Evolutionary conservation across 169 alveolate genomes (phyloP).

Genomic region (Plasmodium vinckei): DNA sequence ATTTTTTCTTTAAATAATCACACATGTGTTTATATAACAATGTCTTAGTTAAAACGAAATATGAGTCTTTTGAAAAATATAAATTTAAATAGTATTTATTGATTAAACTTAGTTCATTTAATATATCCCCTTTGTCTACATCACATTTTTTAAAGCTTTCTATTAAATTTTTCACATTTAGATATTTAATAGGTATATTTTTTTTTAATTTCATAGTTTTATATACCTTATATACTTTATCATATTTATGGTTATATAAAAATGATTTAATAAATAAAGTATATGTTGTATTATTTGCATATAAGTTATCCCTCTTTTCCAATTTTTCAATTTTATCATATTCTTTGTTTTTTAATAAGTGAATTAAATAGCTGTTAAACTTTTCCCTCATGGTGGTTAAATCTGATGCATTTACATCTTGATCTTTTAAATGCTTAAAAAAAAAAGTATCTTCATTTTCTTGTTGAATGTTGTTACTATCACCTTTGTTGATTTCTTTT

Average conservation of each 20-base stretch:
- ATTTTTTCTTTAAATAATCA: slow-evolving; percentile 69
- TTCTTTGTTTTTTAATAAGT: slow-evolving; percentile 51
- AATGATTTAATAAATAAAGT: slow-evolving; percentile 69
- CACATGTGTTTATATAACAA: slow-evolving; percentile 74
- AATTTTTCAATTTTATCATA: slow-evolving; percentile 65
- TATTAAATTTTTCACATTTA: slow-evolving; percentile 68
- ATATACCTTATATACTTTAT: slow-evolving; percentile 65
- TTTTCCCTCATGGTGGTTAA: slow-evolving; percentile 32
- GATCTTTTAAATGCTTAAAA: slow-evolving; percentile 2
- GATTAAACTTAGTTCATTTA: slow-evolving; percentile 54
- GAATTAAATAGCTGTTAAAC: slow-evolving; percentile 33
- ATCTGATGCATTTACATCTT: slow-evolving; percentile 16
- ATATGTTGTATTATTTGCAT: slow-evolving; percentile 72
- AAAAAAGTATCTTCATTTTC: background rate
- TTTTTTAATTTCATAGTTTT: slow-evolving; percentile 62
- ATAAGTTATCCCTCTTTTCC: slow-evolving; percentile 70
- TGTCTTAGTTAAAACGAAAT: slow-evolving; percentile 69
- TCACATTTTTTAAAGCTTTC: slow-evolving; percentile 74
- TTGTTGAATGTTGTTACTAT: slow-evolving; percentile 5
- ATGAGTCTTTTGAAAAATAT: slow-evolving; percentile 71
- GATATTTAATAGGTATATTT: slow-evolving; percentile 59
- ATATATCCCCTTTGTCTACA: slow-evolving; percentile 67
- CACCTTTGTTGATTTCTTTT: slow-evolving; percentile 1
- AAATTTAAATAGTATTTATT: slow-evolving; percentile 65
- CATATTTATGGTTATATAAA: slow-evolving; percentile 69